Evolutionary conservation across 1,139 yeast species (phyloP), one percentile per base, ranked within the genome.

Genomic region (Hemisphaericaspora lyxosophila): DNA sequence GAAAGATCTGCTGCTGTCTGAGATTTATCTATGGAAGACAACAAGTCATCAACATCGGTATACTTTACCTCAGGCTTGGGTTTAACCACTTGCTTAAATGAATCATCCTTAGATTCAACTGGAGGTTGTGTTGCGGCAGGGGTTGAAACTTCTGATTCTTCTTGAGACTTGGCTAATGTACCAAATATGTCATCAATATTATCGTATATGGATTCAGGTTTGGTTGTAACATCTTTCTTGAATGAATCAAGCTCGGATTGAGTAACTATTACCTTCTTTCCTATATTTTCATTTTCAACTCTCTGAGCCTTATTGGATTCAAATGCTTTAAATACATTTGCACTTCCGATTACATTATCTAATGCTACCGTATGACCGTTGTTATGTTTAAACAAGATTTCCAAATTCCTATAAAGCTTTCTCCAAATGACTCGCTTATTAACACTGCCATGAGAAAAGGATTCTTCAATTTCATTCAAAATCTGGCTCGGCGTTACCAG

Each of bases 331-430:
- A 67, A 67, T 1, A 48, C 63, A 30, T 58, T 59, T 8, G 54
- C 49, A 45, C 56, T 68, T 13, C 59, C 39, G 20, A 70, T 47
- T 1, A 68, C 58, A 38, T 59, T 62, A 42, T 70, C 76, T 45
- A 70, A 59, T 1, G 65, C 55, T 26, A 42, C 26, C 34, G 70
- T 62, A 38, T 64, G 44, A 3, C 58, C 59, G 5, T 62, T 62
- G 45, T 68, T 67, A 9, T 53, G 28, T 8, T 43, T 45, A 37
- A 66, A 64, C 25, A 67, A 48, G 4, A 44, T 40, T 1, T 34
- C 34, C 34, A 64, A 50, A 57, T 40, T 31, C 15, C 15, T 20
- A 31, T 31, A 31, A 11, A 31, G 20, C n/a, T 31, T 31, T 7
- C 50, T 29, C 36, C n/a, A n/a, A n/a, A 55, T 51, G 28, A 34